A percentile compares a stretch with the other conserved stretches of the same genome.
Evolutionary conservation across 805 yeast genomes (phyloP).

Genomic region (Schizosaccharomyces lindneri): DNA sequence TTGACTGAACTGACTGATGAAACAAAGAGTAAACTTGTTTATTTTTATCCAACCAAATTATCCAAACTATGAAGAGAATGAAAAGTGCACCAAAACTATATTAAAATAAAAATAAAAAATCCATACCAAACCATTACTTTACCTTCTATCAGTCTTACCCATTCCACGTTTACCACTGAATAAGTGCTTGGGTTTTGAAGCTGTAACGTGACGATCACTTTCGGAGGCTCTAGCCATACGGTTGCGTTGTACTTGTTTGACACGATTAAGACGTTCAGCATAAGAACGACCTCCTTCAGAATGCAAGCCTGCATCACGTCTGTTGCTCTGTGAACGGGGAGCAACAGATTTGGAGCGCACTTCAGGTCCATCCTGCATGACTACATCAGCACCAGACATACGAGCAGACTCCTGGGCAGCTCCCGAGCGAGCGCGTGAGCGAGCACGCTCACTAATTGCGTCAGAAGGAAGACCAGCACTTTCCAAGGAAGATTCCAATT

Average conservation of each 20-base stretch:
- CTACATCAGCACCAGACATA: slow-evolving; percentile 48
- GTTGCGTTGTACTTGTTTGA: slow-evolving; percentile 83
- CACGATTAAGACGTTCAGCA: slow-evolving; percentile 67
- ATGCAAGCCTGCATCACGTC: slow-evolving; percentile 66
- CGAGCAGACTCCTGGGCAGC: slow-evolving; percentile 12
- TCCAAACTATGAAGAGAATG: not conserved
- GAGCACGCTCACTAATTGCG: slow-evolving; percentile 30
- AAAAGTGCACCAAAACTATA: not conserved
- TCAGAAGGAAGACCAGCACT: slow-evolving; percentile 70
- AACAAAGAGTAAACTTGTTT: not conserved
- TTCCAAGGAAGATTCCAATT: slow-evolving; percentile 76
- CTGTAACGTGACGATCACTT: slow-evolving; percentile 75
- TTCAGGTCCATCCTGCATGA: slow-evolving; percentile 29
- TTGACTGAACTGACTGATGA: not conserved
- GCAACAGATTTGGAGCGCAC: slow-evolving; percentile 13
- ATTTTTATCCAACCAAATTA: not conserved
- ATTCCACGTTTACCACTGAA: slow-evolving; percentile 50
- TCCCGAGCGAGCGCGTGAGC: slow-evolving; percentile 13
- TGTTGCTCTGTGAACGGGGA: slow-evolving; percentile 14
- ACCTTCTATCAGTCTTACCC: not conserved
- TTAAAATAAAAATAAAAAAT: not conserved
- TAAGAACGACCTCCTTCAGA: slow-evolving; percentile 48
- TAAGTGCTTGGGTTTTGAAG: slow-evolving; percentile 76
- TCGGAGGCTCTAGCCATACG: slow-evolving; percentile 85
- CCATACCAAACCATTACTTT: not conserved